Conservation (phyloP, 1,284 basidiomycete genomes). For the Austroboletus niveus region DNA sequence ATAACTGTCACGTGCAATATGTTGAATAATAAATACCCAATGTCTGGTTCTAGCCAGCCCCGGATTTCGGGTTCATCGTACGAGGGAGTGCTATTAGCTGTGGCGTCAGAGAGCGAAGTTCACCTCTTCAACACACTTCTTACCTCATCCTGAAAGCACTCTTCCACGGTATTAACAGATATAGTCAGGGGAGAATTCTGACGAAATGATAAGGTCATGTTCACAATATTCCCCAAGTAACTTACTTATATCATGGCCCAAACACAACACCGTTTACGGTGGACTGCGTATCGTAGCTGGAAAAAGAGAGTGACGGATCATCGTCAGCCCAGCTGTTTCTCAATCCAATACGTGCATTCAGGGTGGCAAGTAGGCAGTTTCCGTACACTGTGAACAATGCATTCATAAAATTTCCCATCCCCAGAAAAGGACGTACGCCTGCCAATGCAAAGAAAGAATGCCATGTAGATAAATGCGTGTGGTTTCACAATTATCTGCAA, state of each 20-base stretch:
- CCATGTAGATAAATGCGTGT: slow-evolving; percentile 44
- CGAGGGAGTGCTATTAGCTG: not conserved
- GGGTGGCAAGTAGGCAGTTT: slow-evolving; percentile 46
- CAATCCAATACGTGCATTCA: slow-evolving; percentile 42
- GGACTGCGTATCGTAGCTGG: not conserved
- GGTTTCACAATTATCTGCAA: slow-evolving; percentile 38
- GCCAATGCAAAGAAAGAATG: slow-evolving; percentile 52
- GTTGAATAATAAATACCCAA: too few species aligned
- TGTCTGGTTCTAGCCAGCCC: too few species aligned
- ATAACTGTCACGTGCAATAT: too few species aligned
- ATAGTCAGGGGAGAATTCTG: slow-evolving; percentile 6
- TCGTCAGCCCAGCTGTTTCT: slow-evolving; percentile 16
- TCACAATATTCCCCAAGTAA: not conserved
- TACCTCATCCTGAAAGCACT: slow-evolving; percentile 17
- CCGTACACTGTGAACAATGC: slow-evolving; percentile 38
- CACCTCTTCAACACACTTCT: not conserved
- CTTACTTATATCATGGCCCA: slow-evolving; percentile 5
- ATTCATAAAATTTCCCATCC: not conserved
- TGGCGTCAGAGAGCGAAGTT: not conserved
- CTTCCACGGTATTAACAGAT: slow-evolving; percentile 21
- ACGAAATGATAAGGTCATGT: not conserved
- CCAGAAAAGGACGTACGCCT: slow-evolving; percentile 34
- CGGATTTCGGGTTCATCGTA: too few species aligned
- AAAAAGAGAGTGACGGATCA: too few species aligned
- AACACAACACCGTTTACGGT: too few species aligned